Evolutionary conservation across 2,329 filamentous ascomycete genomes (phyloP).

Genomic region (Pleurostoma richardsiae): DNA sequence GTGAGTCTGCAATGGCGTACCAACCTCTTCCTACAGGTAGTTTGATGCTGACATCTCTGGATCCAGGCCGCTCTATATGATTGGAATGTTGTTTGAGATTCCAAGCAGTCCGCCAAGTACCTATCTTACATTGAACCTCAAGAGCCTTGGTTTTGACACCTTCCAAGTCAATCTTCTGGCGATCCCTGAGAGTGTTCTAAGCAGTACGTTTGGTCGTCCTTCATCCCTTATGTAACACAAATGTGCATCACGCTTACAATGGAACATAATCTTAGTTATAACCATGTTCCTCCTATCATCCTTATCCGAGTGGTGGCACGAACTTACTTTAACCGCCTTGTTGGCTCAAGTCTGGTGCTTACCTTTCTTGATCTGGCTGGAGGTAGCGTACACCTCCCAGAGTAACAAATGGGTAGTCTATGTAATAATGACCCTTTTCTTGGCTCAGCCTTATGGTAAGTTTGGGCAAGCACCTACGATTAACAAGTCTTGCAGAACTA

Average conservation of each 20-base stretch:
- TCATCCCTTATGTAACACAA: neutral
- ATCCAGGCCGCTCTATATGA: slow-evolving; percentile 42
- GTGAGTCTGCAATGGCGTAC: slow-evolving; percentile 6
- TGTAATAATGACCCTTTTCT: slow-evolving; percentile 32
- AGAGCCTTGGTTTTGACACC: slow-evolving; percentile 51
- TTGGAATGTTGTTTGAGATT: slow-evolving; percentile 49
- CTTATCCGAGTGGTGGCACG: slow-evolving; percentile 36
- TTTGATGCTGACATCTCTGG: neutral
- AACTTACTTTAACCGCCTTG: slow-evolving; percentile 41
- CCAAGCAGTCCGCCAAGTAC: slow-evolving; percentile 41
- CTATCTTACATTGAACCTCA: slow-evolving; percentile 57
- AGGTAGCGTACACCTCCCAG: slow-evolving; percentile 28
- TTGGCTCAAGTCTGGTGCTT: slow-evolving; percentile 55
- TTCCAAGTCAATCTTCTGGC: slow-evolving; percentile 60
- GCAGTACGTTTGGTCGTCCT: slow-evolving; percentile 15
- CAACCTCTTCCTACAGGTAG: neutral
- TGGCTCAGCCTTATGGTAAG: slow-evolving; percentile 33
- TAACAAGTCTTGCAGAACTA: too few relatives aligned
- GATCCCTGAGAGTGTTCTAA: slow-evolving; percentile 43
- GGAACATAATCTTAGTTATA: slow-evolving; percentile 17
- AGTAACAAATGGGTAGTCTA: slow-evolving; percentile 36
- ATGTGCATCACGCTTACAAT: neutral
- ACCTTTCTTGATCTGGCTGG: slow-evolving; percentile 50
- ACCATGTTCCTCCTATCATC: slow-evolving; percentile 31
- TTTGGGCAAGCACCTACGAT: slow-evolving; percentile 1